Evolutionary conservation across 768 basidiomycete genomes (phyloP).

Genomic region (Boletus bicolor): DNA sequence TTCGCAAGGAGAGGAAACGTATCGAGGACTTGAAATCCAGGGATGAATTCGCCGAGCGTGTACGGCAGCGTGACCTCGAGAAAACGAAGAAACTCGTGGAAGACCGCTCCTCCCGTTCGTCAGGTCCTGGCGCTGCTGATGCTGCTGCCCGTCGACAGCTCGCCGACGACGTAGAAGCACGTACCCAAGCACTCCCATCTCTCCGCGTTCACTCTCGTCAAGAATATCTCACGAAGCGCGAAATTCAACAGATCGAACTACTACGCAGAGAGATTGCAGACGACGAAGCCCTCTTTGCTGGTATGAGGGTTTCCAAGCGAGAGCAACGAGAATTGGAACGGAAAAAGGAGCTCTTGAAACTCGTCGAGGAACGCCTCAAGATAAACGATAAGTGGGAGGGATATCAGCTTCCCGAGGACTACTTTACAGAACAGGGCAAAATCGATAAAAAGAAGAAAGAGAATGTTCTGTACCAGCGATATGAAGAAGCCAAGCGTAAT

Average conservation of each 20-base stretch:
- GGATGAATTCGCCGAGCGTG: slow-evolving; percentile 90
- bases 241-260: slow-evolving; percentile 93
- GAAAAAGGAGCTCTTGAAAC: slow-evolving; percentile 87
- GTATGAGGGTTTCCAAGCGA: slow-evolving; percentile 85
- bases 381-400: slow-evolving; percentile 97
- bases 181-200: slow-evolving; percentile 54
- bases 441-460: slow-evolving; percentile 97
- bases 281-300: slow-evolving; percentile 85
- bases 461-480: slow-evolving; percentile 88
- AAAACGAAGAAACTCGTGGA: slow-evolving; percentile 88
- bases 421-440: slow-evolving; percentile 97
- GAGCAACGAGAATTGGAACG: slow-evolving; percentile 79
- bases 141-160: slow-evolving; percentile 76
- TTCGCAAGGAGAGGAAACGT: slow-evolving; percentile 68
- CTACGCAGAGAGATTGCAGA: slow-evolving; percentile 91
- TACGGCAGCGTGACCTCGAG: slow-evolving; percentile 78
- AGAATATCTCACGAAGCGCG: slow-evolving; percentile 95
- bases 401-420: slow-evolving; percentile 96
- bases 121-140: slow-evolving; percentile 70
- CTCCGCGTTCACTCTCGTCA: slow-evolving; percentile 88
- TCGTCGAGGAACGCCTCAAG: slow-evolving; percentile 91
- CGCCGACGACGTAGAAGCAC: slow-evolving; percentile 72
- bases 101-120: slow-evolving; percentile 78
- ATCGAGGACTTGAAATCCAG: slow-evolving; percentile 79
- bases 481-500: slow-evolving; percentile 89